A percentile compares a stretch with the other conserved stretches of the same genome.
Evolutionary conservation across 805 yeast species (phyloP).

Genomic region (Huiozyma sinensis): DNA sequence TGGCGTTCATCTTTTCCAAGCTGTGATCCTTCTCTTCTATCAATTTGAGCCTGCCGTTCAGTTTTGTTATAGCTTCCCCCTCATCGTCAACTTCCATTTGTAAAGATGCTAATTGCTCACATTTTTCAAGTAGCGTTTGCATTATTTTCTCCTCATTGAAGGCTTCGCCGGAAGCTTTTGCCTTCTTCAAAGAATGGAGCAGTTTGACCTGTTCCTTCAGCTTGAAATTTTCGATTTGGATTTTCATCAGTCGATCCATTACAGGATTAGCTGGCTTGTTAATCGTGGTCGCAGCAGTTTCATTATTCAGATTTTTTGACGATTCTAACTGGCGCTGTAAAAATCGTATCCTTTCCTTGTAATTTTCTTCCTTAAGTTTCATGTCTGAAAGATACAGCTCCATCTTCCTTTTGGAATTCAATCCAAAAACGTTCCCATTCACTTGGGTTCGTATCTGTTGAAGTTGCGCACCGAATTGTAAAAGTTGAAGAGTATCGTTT

Average conservation of each 20-base stretch:
- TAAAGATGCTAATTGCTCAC: slow-evolving; percentile 14
- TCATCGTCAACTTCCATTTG: slow-evolving; percentile 15
- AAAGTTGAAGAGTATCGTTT: slow-evolving; percentile 56
- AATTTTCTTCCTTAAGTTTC: slow-evolving; percentile 22
- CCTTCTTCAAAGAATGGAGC: neutral
- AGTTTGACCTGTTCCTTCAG: slow-evolving; percentile 6
- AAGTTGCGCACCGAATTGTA: slow-evolving; percentile 67
- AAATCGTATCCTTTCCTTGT: slow-evolving; percentile 5
- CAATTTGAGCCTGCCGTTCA: slow-evolving; percentile 7
- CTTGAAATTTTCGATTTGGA: slow-evolving; percentile 3
- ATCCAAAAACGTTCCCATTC: slow-evolving; percentile 39
- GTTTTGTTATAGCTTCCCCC: slow-evolving; percentile 5
- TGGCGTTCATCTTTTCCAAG: slow-evolving; percentile 17
- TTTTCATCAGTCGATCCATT: neutral
- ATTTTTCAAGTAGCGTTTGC: slow-evolving; percentile 14
- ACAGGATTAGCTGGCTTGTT: no score
- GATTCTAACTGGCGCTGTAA: slow-evolving; percentile 7
- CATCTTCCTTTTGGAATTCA: slow-evolving; percentile 22
- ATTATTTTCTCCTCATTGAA: slow-evolving; percentile 7
- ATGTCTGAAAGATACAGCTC: slow-evolving; percentile 45
- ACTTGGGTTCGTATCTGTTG: slow-evolving; percentile 52
- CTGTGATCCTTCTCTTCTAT: slow-evolving; percentile 7
- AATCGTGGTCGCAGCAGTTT: neutral
- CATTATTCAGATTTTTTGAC: neutral
- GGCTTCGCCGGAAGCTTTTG: neutral